Conservation (phyloP, 148 eudicot genomes). For the Polygonum aviculare region DNA sequence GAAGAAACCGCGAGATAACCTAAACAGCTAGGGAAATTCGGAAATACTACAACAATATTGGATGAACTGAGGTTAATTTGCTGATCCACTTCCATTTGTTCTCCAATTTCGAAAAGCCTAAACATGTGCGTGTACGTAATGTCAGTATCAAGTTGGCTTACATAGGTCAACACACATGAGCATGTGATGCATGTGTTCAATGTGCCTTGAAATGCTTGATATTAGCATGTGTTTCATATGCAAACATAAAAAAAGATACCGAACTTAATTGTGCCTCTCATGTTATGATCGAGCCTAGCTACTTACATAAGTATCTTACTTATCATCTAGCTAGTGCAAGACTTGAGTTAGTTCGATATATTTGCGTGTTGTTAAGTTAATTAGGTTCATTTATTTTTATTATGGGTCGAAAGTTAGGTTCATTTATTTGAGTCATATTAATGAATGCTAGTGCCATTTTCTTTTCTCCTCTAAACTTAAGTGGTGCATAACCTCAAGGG, state of each 20-base stretch:
- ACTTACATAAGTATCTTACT: not conserved
- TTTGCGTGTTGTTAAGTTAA: not conserved
- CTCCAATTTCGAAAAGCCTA: too few relatives aligned
- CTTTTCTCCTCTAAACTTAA: not conserved
- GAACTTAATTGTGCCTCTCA: not conserved
- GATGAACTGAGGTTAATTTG: too few relatives aligned
- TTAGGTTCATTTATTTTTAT: not conserved
- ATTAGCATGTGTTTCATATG: not conserved
- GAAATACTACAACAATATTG: too few relatives aligned
- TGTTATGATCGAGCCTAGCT: not conserved
- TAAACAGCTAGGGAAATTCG: too few relatives aligned
- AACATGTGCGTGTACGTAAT: not conserved
- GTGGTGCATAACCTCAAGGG: too few relatives aligned
- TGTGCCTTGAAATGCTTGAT: not conserved
- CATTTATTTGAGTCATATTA: not conserved
- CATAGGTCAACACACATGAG: not conserved
- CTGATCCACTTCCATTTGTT: too few relatives aligned
- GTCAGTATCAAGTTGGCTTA: not conserved
- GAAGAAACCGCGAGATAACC: too few relatives aligned
- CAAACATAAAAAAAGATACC: not conserved
- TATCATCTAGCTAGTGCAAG: not conserved
- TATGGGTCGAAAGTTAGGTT: too few relatives aligned
- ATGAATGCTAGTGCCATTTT: not conserved
- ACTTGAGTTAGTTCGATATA: not conserved
- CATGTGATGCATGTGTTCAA: conserved; percentile 1